phyloP scores from a whole-genome alignment of 192 early-diverging fungal species.

The Podochytrium sp. region DNA sequence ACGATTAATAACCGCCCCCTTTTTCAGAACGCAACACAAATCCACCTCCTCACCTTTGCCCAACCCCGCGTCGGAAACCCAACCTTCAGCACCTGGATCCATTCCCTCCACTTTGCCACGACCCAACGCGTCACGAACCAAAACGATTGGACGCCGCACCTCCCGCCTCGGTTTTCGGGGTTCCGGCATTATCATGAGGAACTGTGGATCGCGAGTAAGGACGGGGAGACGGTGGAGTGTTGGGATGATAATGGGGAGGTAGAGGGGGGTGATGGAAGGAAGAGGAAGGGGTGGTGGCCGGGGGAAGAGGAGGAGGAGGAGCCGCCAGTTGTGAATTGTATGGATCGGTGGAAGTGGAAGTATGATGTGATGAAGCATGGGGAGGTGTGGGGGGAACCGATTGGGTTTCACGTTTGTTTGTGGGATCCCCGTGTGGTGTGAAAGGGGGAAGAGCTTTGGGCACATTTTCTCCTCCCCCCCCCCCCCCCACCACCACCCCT shows the following conservation, averaged over 20 bases:
- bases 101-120: not conserved
- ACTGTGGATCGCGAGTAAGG: conserved; percentile 36
- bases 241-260: conserved; percentile 27
- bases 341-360: conserved; percentile 19
- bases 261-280: not conserved
- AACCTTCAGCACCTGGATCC: conserved; percentile 29
- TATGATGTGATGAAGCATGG: conserved; percentile 20
- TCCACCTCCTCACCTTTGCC: conserved; percentile 34
- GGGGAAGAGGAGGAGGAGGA: not conserved
- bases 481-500: too few relatives aligned
- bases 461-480: too few relatives aligned
- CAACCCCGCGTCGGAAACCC: conserved; percentile 46
- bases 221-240: conserved; percentile 33
- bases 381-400: conserved; percentile 19
- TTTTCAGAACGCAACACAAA: conserved; percentile 3
- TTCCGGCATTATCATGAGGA: conserved; percentile 39
- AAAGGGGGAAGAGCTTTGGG: too few relatives aligned
- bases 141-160: conserved; percentile 38
- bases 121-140: conserved; percentile 37
- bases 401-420: conserved; percentile 30
- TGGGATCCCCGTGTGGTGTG: too few relatives aligned
- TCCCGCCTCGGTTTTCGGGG: conserved; percentile 38
- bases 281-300: not conserved
- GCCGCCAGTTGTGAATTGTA: not conserved
- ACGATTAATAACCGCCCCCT: not conserved